Evolutionary conservation across 2,329 filamentous ascomycete genomes (phyloP), one percentile per base, ranked within the genome.

Genomic region (Trichoderma aggressivum): DNA sequence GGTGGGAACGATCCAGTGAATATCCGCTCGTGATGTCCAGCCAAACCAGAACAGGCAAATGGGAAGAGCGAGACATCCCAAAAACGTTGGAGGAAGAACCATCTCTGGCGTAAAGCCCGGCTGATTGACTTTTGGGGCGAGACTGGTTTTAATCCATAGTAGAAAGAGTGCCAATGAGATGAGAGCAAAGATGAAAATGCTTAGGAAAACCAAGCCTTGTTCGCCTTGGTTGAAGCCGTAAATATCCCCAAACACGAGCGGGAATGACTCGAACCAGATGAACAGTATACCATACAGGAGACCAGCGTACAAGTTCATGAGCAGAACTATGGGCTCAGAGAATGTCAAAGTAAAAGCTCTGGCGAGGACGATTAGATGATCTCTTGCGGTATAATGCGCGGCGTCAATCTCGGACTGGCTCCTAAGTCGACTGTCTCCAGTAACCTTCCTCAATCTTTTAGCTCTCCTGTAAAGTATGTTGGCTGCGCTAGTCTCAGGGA

Each of bases 41-140:
- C 88, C 88, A 75, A 91, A 90, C 86, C 86, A 88, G 81, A 91
- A 90, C 24, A 91, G 82, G 4, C 88, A 86, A 32, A 87, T 77
- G 1, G 90, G 90, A 2, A 92, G 80, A 5, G 84, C 75, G 58
- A 90, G 78, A 14, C 84, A 86, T 4, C 89, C 90, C 16, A 91
- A 76, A 60, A 92, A 85, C 26, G 84, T 84, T 12, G 88, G 85
- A 0, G 87, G 87, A 0, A 93, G 81, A 30, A 56, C 53, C 53
- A 56, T 56, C 53, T 56, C 53, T 56, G 53, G 53, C 53, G 53
- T 56, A 30, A 56, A 56, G 7, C 53, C 53, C 53, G 53, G 24
- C 53, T 28, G 28, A 30, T 56, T 26, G 26, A 56, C 24, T 28
- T 56, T 56, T 56, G 53, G 26, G 24, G 21, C 47, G 11, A 53